Evolutionary conservation across 2,329 filamentous ascomycete genomes (phyloP), one percentile per base, ranked within the genome.

Genomic region (Ceratocystis harringtonii): DNA sequence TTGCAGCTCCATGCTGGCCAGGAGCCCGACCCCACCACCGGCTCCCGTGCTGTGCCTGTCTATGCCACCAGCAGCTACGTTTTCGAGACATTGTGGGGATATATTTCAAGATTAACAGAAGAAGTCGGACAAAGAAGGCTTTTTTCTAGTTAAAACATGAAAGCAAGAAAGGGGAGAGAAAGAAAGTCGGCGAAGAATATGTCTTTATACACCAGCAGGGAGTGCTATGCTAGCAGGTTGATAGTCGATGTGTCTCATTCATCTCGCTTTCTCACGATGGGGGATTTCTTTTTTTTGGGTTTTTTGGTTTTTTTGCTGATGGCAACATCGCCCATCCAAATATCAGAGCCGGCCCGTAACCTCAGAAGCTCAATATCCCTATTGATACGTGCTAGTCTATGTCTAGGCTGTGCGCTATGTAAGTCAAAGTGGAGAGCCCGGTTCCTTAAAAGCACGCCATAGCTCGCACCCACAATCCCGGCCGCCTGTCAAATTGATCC

Each of bases 61-160:
- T 97, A 97, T 74, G 91, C 92, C 15, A 91, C 92, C 4, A 92
- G 87, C 88, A 96, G 90, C 72, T 99, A 80, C 76, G 85, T 84
- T 64, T 99, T 99, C 83, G n/a, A n/a, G 75, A 72, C 75, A 75
- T 75, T 41, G 19, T 66, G 32, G 43, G 19, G 57, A 41, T 12
- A 12, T n/a, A n/a, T 15, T 36, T 10, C 19, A 19, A 36, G 30
- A 45, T 36, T 32, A 62, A 73, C 10, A 69, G 72, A 67, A 62
- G 28, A 61, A 67, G 61, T 62, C 30, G 52, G 22, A 65, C 43
- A 57, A 63, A 60, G n/a, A 64, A 50, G 41, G 32, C 19, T 61
- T 5, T 5, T 22, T 22, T 19, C 19, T 5, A 19, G 43, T 25
- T 36, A n/a, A 32, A 52, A 55, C 8, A 62, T 10, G 36, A 25